Evolutionary conservation across 2,329 filamentous ascomycete species (phyloP), one percentile per base, ranked within the genome.

Genomic region (Ascochyta rabiei): DNA sequence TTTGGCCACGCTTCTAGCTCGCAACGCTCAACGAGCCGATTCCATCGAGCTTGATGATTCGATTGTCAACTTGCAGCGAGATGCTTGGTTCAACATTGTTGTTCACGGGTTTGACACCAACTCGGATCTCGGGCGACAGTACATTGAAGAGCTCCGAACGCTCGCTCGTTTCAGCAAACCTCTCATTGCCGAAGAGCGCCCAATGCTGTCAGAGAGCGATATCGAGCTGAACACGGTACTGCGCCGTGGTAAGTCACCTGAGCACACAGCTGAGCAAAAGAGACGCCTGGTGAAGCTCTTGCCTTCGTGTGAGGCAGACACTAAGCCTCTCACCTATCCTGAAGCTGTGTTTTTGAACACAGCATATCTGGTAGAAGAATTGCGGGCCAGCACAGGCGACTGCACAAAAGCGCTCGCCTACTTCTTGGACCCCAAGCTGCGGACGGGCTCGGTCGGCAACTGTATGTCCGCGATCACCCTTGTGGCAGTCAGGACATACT

Each of bases 41-140:
- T 87, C 93, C 54, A 66, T 76, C 18, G 70, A 76, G 34, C 73
- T 79, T 13, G 71, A 76, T 26, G 69, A 82, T 28, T 70, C 69
- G 6, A 85, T 86, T 7, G 84, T 89, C 57, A 84, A 86, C 23
- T 78, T 96, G 52, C 84, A 95, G 63, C 87, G 93, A 47, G 93
- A 99, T 80, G 91, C 91, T 5, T 99, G 95, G 95, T 98, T 97
- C 78, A 99, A 99, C 68, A 91, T 98, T 59, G 90, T 93, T 19
- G 89, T 96, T 0, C 95, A 99, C 73, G 95, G 93, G 4, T 96
- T 98, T 71, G 88, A 87, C 9, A 82, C 89, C 10, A 84, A 84
- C 15, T 93, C 91, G 0, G 84, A 87, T 15, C 84, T 89, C 49
- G 90, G 88, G 16, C 88, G 87, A 70, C 84, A 85, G 62, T 86